These are phyloP conservation scores for Ettlia oleoabundans DNA, from an alignment of 139 green algal species.

Conservation along the genomic window DNA sequence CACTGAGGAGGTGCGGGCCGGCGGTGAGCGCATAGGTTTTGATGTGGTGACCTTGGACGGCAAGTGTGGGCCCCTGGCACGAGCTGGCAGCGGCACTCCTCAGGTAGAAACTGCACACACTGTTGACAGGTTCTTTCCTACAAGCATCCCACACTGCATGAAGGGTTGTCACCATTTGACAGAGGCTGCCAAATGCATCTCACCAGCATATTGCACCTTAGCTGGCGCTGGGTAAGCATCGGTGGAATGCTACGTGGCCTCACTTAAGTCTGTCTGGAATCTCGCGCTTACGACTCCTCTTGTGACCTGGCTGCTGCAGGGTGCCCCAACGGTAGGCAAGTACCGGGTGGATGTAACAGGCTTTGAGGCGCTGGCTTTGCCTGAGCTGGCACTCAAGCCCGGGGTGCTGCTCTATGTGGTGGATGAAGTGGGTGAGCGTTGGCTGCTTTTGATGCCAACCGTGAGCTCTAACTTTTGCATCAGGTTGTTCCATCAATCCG, in stretches of 20 bases:
- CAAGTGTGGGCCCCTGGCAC: slow-evolving; percentile 23
- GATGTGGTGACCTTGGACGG: slow-evolving; percentile 43
- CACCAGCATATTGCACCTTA: too few relatives aligned
- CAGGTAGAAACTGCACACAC: too few relatives aligned
- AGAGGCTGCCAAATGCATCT: too few relatives aligned
- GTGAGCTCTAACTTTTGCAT: too few relatives aligned
- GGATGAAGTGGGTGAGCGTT: slow-evolving; percentile 50
- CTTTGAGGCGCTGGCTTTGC: slow-evolving; percentile 50
- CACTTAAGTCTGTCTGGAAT: too few relatives aligned
- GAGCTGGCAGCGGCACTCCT: slow-evolving; percentile 8
- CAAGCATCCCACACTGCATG: too few relatives aligned
- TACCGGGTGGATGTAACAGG: slow-evolving; percentile 46
- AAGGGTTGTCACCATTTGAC: too few relatives aligned
- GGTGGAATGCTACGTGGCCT: too few relatives aligned
- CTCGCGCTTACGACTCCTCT: too few relatives aligned
- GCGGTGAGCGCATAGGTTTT: slow-evolving; percentile 45
- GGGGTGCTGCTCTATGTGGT: slow-evolving; percentile 34
- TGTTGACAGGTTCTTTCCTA: too few relatives aligned
- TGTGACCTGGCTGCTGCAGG: too few relatives aligned
- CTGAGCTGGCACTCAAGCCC: neutral
- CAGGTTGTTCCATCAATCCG: neutral
- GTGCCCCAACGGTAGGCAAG: slow-evolving; percentile 41
- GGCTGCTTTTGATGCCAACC: neutral
- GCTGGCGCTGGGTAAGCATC: too few relatives aligned
- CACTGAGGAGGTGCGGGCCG: slow-evolving; percentile 38